Percentiles rank a stretch among this genome's conserved stretches.
Evolutionary conservation across 192 early-diverging fungal genomes (phyloP).

Genomic region (Cetraspora pellucida): DNA sequence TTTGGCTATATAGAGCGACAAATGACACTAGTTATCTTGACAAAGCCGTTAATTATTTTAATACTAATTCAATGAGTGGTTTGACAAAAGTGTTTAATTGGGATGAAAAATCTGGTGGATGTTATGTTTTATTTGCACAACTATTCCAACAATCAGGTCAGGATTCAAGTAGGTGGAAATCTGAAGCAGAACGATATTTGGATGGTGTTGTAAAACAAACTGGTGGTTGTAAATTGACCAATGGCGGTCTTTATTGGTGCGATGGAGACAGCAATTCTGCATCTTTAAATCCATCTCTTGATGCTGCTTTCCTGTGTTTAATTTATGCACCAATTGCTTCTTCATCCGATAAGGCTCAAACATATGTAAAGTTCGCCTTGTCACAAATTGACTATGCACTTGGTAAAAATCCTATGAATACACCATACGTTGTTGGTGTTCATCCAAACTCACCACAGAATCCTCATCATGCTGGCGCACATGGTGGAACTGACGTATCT

Average conservation of each 20-base stretch:
- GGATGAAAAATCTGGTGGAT: slow-evolving; percentile 49
- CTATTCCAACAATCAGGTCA: slow-evolving; percentile 32
- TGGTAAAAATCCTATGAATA: background rate
- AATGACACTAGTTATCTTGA: slow-evolving; percentile 45
- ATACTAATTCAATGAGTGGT: slow-evolving; percentile 34
- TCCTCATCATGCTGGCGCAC: slow-evolving; percentile 59
- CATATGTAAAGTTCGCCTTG: background rate
- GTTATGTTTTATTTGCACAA: slow-evolving; percentile 47
- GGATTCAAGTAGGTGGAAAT: slow-evolving; percentile 38
- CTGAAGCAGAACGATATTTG: slow-evolving; percentile 39
- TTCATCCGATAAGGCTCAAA: slow-evolving; percentile 3
- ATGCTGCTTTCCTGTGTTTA: slow-evolving; percentile 40
- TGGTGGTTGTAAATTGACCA: slow-evolving; percentile 40
- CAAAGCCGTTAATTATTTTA: slow-evolving; percentile 52
- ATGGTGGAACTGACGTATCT: slow-evolving; percentile 48
- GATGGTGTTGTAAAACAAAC: slow-evolving; percentile 40
- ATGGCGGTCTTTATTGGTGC: slow-evolving; percentile 49
- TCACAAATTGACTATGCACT: background rate
- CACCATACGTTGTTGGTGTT: background rate
- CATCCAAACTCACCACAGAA: slow-evolving; percentile 40
- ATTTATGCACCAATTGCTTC: slow-evolving; percentile 27
- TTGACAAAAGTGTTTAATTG: slow-evolving; percentile 49
- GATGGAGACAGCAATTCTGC: slow-evolving; percentile 35
- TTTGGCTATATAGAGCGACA: slow-evolving; percentile 61
- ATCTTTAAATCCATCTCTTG: slow-evolving; percentile 37